A percentile compares a stretch with the other conserved stretches of the same genome.
Conservation (phyloP, 495 filamentous ascomycete species). For the Lophiostoma macrostomum region DNA sequence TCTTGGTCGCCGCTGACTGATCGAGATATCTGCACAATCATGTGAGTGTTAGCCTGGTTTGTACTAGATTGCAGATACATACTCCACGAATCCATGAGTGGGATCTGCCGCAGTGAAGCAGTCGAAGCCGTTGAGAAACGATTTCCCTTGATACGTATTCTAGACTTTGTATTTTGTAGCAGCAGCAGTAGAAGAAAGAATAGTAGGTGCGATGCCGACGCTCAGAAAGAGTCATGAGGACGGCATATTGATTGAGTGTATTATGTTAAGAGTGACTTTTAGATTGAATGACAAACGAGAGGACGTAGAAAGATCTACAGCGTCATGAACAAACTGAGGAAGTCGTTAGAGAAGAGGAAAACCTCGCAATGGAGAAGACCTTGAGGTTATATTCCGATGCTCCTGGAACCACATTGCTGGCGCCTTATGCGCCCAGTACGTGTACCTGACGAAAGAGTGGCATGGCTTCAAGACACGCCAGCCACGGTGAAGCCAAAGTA, state of each 20-base stretch:
- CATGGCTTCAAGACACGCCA: no score
- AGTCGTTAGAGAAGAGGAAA: slow-evolving; percentile 12
- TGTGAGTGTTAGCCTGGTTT: neutral
- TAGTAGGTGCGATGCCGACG: slow-evolving; percentile 18
- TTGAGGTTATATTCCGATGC: no score
- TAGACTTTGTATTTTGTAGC: slow-evolving; percentile 10
- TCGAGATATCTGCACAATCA: slow-evolving; percentile 28
- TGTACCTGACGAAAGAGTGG: no score
- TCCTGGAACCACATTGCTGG: no score
- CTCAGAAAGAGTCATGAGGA: slow-evolving; percentile 33
- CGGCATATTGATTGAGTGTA: slow-evolving; percentile 29
- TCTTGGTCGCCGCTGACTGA: slow-evolving; percentile 24
- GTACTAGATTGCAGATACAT: slow-evolving; percentile 1
- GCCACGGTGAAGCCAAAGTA: no score
- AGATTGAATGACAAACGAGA: slow-evolving; percentile 17
- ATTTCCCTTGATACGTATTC: slow-evolving; percentile 12
- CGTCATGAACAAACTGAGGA: slow-evolving; percentile 22
- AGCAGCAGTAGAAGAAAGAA: slow-evolving; percentile 22
- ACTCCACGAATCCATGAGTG: slow-evolving; percentile 39
- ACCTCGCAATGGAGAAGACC: no score
- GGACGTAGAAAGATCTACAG: slow-evolving; percentile 26
- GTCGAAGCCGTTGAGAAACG: slow-evolving; percentile 39
- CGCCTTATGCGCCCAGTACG: no score
- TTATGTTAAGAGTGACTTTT: slow-evolving; percentile 22
- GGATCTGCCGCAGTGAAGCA: slow-evolving; percentile 38